Base-by-base conservation (phyloP, 2,329 filamentous ascomycete genomes). In the Curvularia sp. region DNA sequence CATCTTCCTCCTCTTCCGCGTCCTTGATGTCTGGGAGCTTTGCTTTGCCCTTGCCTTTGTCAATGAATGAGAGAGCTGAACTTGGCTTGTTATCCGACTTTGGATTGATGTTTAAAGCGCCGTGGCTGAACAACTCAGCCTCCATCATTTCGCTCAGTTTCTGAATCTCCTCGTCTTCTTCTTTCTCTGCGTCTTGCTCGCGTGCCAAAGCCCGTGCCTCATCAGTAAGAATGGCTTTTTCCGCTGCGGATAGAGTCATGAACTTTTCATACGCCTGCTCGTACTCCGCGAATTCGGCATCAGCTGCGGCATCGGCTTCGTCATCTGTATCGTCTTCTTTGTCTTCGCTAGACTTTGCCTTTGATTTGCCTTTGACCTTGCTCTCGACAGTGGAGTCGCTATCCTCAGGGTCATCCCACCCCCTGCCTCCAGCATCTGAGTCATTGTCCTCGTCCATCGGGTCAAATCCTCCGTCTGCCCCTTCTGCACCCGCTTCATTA, bases 201-300 rank as follows among this genome's bases (percentile, higher is more conserved):
- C 75, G 43, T 64, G 74, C 52, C 58, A 80, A 60, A 19, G 65
- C 65, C 30, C 74, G 70, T 1, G 74, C 74, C 53, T 77, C 73
- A 21, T 75, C 73, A 0, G 69, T 70, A 9, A 76, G 63, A 7
- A 71, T 59, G 1, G 67, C 65, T 52, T 77, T 76, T 32, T 76
- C 73, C 8, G 72, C 71, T 2, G 71, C 66, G 7, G 85, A 82
- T 75, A 87, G 81, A 59, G 88, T 87, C 92, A 99, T 97, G 84
- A 97, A 92, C 52, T 82, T 86, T 8, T 89, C 84, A 66, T 97
- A 97, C 53, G 94, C 89, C 34, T 88, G 86, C 75, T 98, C 93
- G 63, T 96, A 76, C 27, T 75, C 74, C 1, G 66, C 87, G 65
- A 96, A 94, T 55, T 87, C 89, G 5, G 91, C 86, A 45, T 90